Conservation (phyloP, 129 eudicot species). For the Logfia minima region DNA sequence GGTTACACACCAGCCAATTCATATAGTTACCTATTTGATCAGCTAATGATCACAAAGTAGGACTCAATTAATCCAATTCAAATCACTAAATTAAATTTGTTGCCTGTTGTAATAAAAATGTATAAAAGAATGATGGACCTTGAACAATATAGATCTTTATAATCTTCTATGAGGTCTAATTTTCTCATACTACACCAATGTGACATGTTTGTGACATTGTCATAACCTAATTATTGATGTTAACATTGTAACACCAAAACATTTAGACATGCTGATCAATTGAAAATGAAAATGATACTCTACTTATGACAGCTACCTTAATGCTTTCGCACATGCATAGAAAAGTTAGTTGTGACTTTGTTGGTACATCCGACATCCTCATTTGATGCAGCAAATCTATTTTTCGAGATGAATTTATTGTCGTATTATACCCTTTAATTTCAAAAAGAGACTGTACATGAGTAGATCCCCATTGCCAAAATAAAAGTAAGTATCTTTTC, state of each 20-base stretch:
- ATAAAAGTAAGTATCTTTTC: slow-evolving; percentile 9
- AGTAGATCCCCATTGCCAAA: slow-evolving; percentile 8
- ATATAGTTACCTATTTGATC: too few relatives aligned
- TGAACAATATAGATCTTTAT: not conserved
- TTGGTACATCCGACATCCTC: slow-evolving; percentile 16
- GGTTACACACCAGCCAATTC: too few relatives aligned
- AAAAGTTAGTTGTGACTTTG: not conserved
- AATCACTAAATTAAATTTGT: too few relatives aligned
- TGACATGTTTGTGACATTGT: not conserved
- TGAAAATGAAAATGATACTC: not conserved
- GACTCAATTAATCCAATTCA: too few relatives aligned
- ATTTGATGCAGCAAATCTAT: slow-evolving; percentile 16
- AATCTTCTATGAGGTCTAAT: not conserved
- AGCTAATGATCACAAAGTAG: too few relatives aligned
- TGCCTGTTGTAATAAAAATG: too few relatives aligned
- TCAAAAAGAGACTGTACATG: slow-evolving; percentile 1
- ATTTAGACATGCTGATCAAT: not conserved
- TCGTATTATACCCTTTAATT: not conserved
- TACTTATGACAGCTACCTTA: not conserved
- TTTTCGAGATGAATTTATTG: not conserved
- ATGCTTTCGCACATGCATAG: slow-evolving; percentile 9
- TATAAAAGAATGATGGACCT: too few relatives aligned
- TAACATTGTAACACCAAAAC: not conserved
- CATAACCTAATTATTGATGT: not conserved
- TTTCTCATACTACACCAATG: not conserved